A percentile compares a stretch with the other conserved stretches of the same genome.
These are phyloP conservation scores for Cryptococcus sp. DNA, from an alignment of 1,284 basidiomycete genomes.

Conservation along the genomic window DNA sequence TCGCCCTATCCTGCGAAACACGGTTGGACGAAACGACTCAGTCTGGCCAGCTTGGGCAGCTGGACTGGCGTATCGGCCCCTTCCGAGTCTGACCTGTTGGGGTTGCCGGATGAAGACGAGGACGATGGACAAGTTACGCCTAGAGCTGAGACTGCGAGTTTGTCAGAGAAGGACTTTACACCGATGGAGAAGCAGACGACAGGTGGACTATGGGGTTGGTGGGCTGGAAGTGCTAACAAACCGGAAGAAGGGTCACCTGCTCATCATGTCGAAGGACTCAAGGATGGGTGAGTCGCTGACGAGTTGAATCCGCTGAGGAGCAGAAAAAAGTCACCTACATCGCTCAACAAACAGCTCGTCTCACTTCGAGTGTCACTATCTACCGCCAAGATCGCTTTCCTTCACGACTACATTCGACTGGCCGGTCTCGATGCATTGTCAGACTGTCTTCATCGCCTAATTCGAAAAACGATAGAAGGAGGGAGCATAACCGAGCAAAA, in stretches of 20 bases:
- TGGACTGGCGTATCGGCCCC: conserved; percentile 22
- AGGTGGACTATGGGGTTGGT: conserved; percentile 66
- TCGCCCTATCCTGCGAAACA: conserved; percentile 56
- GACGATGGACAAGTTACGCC: conserved; percentile 5
- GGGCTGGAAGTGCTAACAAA: conserved; percentile 46
- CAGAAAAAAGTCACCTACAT: conserved; percentile 53
- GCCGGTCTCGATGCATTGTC: conserved; percentile 65
- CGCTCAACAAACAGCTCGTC: conserved; percentile 70
- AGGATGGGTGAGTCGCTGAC: conserved; percentile 50
- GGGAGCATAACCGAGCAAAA: conserved; percentile 63
- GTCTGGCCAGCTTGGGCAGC: conserved; percentile 61
- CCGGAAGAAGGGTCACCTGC: conserved; percentile 34
- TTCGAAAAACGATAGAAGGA: conserved; percentile 55
- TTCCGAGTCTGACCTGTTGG: conserved; percentile 40
- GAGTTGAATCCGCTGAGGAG: too few species aligned
- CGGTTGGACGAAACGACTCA: conserved; percentile 66
- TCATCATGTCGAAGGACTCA: conserved; percentile 38
- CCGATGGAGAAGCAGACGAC: conserved; percentile 61
- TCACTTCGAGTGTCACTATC: conserved; percentile 79
- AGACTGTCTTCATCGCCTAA: conserved; percentile 55
- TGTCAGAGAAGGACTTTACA: conserved; percentile 18
- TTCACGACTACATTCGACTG: conserved; percentile 64
- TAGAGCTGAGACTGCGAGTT: conserved; percentile 2
- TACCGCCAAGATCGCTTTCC: conserved; percentile 72
- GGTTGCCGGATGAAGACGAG: background rate